Conservation (phyloP, 805 yeast genomes). For the Torulaspora maleeae region DNA sequence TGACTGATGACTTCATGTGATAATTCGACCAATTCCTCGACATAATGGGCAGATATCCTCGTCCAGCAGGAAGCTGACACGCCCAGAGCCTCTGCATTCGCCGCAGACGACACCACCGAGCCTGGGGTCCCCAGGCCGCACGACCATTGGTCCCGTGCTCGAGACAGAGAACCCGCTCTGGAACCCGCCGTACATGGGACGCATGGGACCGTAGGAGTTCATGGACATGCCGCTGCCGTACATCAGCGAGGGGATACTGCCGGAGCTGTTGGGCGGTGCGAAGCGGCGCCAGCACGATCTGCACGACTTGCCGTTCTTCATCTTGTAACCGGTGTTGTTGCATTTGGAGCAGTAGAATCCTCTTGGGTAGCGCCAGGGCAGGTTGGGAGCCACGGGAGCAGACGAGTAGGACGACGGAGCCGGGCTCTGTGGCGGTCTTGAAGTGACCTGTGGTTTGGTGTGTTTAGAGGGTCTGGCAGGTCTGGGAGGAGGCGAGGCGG, state of each 20-base stretch:
- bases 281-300: slow-evolving; percentile 65
- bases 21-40: slow-evolving; percentile 59
- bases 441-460: background rate
- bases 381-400: slow-evolving; percentile 15
- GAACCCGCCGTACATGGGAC: slow-evolving; percentile 4
- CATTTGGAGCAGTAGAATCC: slow-evolving; percentile 64
- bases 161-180: slow-evolving; percentile 23
- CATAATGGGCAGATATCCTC: slow-evolving; percentile 61
- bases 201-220: slow-evolving; percentile 2
- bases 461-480: slow-evolving; percentile 12
- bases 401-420: slow-evolving; percentile 9
- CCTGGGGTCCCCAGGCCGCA: slow-evolving; percentile 73
- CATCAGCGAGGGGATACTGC: slow-evolving; percentile 20
- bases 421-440: slow-evolving; percentile 6
- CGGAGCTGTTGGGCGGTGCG: slow-evolving; percentile 39
- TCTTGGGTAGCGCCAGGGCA: slow-evolving; percentile 66
- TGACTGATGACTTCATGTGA: slow-evolving; percentile 8
- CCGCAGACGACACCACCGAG: slow-evolving; percentile 73
- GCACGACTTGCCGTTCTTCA: slow-evolving; percentile 60
- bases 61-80: slow-evolving; percentile 51
- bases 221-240: slow-evolving; percentile 7
- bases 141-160: slow-evolving; percentile 36
- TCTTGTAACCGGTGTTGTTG: slow-evolving; percentile 62
- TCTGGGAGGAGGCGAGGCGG: slow-evolving; percentile 4
- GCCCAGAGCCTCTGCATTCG: slow-evolving; percentile 63